Percentiles rank a stretch among this genome's conserved stretches.
Evolutionary conservation across 78 protist species (phyloP).

Genomic region (Salpingoeca rosetta): DNA sequence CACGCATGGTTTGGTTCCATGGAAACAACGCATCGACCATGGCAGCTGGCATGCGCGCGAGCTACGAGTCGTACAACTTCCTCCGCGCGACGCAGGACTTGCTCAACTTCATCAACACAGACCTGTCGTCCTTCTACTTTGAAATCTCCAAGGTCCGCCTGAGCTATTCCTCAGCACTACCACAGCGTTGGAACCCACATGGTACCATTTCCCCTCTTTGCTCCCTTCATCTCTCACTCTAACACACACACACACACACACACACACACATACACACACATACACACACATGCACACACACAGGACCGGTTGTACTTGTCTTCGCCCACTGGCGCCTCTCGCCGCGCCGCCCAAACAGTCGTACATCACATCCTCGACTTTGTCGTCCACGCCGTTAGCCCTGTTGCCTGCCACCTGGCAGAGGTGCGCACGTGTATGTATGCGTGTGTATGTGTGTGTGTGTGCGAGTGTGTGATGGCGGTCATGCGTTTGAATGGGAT

Average conservation of each 20-base stretch:
- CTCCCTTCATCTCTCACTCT: neutral
- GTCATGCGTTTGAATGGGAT: no score
- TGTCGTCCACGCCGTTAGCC: neutral
- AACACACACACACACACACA: neutral
- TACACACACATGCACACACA: no score
- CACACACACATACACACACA: neutral
- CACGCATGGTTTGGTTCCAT: no score
- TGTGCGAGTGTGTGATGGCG: no score
- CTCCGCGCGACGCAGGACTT: conserved; percentile 17
- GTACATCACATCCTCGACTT: neutral
- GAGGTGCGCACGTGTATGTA: neutral
- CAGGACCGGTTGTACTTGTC: no score
- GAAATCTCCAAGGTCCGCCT: conserved; percentile 56
- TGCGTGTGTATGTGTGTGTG: conserved; percentile 1
- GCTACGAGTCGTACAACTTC: conserved; percentile 41
- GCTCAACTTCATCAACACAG: conserved; percentile 16
- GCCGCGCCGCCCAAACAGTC: conserved; percentile 12
- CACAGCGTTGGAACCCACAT: neutral
- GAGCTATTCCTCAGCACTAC: neutral
- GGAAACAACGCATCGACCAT: no score
- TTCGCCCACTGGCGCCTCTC: neutral
- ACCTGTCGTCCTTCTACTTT: conserved; percentile 72
- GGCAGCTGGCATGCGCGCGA: conserved; percentile 2
- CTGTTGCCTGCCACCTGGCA: conserved; percentile 3
- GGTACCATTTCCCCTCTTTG: neutral